Evolutionary conservation across 148 eudicot species (phyloP).

Genomic region (Chenopodium album): DNA sequence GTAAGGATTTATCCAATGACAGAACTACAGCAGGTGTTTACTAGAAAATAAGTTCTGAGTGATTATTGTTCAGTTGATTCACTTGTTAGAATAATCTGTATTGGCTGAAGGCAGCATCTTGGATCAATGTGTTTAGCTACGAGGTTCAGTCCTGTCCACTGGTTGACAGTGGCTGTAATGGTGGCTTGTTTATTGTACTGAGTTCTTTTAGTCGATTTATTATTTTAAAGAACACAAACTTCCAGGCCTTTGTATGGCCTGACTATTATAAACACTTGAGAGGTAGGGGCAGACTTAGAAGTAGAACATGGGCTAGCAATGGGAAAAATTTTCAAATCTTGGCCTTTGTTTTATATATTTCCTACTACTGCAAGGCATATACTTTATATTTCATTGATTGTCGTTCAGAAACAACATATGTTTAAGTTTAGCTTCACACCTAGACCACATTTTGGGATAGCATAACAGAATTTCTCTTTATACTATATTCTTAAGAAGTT

Average conservation of each 20-base stretch:
- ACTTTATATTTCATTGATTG: neutral
- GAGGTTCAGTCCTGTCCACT: neutral
- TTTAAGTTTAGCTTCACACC: neutral
- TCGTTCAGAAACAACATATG: neutral
- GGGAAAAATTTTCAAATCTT: neutral
- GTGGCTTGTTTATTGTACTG: neutral
- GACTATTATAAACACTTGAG: neutral
- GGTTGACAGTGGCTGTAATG: neutral
- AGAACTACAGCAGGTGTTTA: neutral
- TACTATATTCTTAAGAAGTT: too few relatives aligned
- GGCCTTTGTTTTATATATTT: neutral
- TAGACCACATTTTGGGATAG: neutral
- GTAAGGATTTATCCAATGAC: neutral
- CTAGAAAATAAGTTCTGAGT: neutral
- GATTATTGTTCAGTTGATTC: neutral
- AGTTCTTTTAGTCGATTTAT: neutral
- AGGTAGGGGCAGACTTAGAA: neutral
- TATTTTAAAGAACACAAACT: neutral
- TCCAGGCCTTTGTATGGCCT: neutral
- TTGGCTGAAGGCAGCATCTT: neutral
- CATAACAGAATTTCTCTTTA: neutral
- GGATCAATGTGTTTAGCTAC: neutral
- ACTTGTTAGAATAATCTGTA: neutral
- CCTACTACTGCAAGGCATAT: neutral
- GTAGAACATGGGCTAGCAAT: neutral